Evolutionary conservation across 2,329 filamentous ascomycete genomes (phyloP), one percentile per base, ranked within the genome.

Genomic region (Calonectria pseudoturangicola): DNA sequence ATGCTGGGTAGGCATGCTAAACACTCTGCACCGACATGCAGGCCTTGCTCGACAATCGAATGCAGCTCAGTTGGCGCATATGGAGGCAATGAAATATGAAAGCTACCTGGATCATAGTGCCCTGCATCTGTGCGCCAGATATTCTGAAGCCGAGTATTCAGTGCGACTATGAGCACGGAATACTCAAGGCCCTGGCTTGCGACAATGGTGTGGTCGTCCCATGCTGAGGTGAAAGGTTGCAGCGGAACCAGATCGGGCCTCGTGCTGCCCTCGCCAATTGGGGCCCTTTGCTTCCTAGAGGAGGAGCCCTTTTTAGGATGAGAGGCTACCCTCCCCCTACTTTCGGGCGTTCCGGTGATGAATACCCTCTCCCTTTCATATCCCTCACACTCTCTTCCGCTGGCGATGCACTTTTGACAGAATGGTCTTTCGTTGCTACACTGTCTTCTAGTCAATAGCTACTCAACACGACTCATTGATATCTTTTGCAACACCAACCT

Each of bases 341-440:
- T 87, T 71, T 89, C 84, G 45, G 84, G 84, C 2, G 89, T 91
- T n/a, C 89, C 89, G 47, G 90, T 88, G 80, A 93, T 92, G 82
- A 93, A 93, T 69, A 92, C 88, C 18, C 88, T 88, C 79, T 92
- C 88, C 47, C 89, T 86, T 78, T 92, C 88, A 81, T 93, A 93
- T 47, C 92, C 92, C 58, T 88, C 88, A 77, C 92, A 93, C 70
- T 87, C 81, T 54, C 90, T 85, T 27, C 90, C 89, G 76, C 87
- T 89, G 76, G 88, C 86, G 69, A 87, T 84, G 80, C 92, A 93
- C 79, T 92, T 92, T 68, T 87, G 87, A 81, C 92, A 93, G 45
- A 85, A 84, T 2, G 92, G 92, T 4, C 88, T 87, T 71, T 89
- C 87, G 74, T 92, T 91, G 82, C 92, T 92, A 81, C 92, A 93